Conservation (phyloP, 2,329 filamentous ascomycete species). For the Aspergillus sp. region DNA sequence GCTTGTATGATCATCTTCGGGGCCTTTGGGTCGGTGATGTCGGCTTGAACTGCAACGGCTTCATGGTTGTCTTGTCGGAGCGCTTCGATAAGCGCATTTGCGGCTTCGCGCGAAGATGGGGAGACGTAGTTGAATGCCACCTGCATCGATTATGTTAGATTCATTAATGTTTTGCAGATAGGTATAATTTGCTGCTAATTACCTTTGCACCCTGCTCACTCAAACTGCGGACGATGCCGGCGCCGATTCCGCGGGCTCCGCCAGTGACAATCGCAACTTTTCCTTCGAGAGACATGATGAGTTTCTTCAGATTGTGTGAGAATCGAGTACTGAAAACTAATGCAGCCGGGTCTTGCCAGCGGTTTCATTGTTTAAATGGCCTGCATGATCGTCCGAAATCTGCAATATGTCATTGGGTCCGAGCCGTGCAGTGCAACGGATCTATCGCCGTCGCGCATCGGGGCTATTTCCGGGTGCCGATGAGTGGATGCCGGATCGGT, state of each 20-base stretch:
- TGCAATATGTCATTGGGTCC: too few species aligned
- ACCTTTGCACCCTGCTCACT: constrained; percentile 19
- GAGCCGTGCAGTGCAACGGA: not conserved
- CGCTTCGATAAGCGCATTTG: constrained; percentile 13
- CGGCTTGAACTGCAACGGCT: constrained; percentile 19
- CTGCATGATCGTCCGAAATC: not conserved
- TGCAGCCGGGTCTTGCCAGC: not conserved
- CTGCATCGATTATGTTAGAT: not conserved
- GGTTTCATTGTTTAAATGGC: not conserved
- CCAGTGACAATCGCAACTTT: constrained; percentile 25
- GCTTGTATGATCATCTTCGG: constrained; percentile 16
- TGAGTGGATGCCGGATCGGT: not conserved
- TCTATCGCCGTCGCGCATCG: constrained; percentile 4
- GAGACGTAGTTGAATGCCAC: constrained; percentile 24
- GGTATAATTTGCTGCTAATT: not conserved
- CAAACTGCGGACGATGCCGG: constrained; percentile 18
- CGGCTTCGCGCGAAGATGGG: constrained; percentile 12
- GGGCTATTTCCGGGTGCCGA: not conserved
- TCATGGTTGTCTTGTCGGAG: constrained; percentile 7
- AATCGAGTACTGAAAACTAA: not conserved
- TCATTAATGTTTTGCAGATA: not conserved
- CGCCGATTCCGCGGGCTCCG: constrained; percentile 22
- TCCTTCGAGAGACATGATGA: constrained; percentile 20
- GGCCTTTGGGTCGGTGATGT: constrained; percentile 13
- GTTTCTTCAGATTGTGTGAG: not conserved